phyloP scores from a whole-genome alignment of 2,329 filamentous ascomycete species.

The Colletotrichum theobromicola region DNA sequence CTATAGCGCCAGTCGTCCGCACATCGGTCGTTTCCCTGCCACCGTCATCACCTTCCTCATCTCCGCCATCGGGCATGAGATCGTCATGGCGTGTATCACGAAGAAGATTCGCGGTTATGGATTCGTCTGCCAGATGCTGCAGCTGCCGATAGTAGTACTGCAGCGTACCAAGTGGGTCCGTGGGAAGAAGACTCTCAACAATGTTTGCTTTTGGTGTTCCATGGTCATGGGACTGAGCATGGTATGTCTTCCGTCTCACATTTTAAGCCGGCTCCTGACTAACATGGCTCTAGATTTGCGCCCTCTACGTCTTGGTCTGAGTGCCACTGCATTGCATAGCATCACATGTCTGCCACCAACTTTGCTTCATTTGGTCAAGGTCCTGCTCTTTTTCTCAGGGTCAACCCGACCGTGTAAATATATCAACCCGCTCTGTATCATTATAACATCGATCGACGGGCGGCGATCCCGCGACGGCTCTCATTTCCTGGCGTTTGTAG shows the following conservation, averaged over 20 bases:
- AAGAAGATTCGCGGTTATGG: conserved; percentile 96
- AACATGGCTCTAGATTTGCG: conserved; percentile 49
- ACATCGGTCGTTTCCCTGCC: conserved; percentile 77
- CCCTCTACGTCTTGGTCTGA: conserved; percentile 57
- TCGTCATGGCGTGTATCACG: conserved; percentile 97
- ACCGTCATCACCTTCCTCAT: conserved; percentile 93
- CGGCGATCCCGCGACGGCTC: not conserved
- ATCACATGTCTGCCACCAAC: not conserved
- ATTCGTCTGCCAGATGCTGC: conserved; percentile 93
- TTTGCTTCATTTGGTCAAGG: not conserved
- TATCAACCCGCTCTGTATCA: not conserved
- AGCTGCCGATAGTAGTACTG: conserved; percentile 92
- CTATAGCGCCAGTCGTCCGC: conserved; percentile 80
- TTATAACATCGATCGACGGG: not conserved
- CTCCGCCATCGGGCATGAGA: conserved; percentile 86
- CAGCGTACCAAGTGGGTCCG: conserved; percentile 82
- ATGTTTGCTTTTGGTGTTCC: conserved; percentile 87
- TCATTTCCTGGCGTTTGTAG: conserved; percentile 10
- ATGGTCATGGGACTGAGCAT: conserved; percentile 88
- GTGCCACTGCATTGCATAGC: not conserved
- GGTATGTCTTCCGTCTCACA: conserved; percentile 54
- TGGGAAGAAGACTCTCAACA: conserved; percentile 80
- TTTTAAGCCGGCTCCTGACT: conserved; percentile 11
- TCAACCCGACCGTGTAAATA: not conserved
- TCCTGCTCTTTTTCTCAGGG: not conserved